Conservation (phyloP, 2,329 filamentous ascomycete genomes). For the Apiospora kogelbergensis region DNA sequence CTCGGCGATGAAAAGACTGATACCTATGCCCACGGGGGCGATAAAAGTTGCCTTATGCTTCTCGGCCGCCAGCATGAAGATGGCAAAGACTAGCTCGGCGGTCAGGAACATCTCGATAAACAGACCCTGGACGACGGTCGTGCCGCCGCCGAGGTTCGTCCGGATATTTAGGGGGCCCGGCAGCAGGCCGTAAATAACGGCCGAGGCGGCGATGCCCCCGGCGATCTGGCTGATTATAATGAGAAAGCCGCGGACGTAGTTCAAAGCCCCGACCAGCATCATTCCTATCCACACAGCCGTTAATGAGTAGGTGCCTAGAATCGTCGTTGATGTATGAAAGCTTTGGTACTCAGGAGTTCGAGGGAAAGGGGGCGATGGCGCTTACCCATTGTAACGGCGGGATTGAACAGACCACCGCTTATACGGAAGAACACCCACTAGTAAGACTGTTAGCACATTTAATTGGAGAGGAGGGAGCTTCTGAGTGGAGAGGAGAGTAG, state of each 20-base stretch:
- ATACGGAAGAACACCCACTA: slow-evolving; percentile 13
- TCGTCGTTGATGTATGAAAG: too few species aligned
- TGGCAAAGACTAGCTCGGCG: slow-evolving; percentile 1
- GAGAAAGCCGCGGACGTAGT: neutral
- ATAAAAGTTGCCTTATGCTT: slow-evolving; percentile 9
- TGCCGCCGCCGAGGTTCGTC: neutral
- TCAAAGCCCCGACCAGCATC: neutral
- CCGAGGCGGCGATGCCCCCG: slow-evolving; percentile 8
- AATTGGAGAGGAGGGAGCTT: too few species aligned
- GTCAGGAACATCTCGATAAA: slow-evolving; percentile 12
- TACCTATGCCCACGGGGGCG: slow-evolving; percentile 7
- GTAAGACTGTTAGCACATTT: neutral
- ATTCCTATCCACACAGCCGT: neutral
- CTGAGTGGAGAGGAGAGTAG: neutral
- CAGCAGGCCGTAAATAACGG: neutral
- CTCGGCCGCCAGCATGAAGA: slow-evolving; percentile 12
- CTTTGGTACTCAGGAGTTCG: neutral
- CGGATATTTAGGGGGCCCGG: neutral
- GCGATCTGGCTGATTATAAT: slow-evolving; percentile 2
- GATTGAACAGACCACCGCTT: slow-evolving; percentile 10
- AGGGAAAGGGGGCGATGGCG: neutral
- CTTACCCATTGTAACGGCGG: slow-evolving; percentile 7
- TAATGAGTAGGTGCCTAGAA: neutral
- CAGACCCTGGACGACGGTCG: neutral
- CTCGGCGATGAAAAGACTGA: neutral